Evolutionary conservation across 768 basidiomycete genomes (phyloP).

Genomic region (Mycena maculata): DNA sequence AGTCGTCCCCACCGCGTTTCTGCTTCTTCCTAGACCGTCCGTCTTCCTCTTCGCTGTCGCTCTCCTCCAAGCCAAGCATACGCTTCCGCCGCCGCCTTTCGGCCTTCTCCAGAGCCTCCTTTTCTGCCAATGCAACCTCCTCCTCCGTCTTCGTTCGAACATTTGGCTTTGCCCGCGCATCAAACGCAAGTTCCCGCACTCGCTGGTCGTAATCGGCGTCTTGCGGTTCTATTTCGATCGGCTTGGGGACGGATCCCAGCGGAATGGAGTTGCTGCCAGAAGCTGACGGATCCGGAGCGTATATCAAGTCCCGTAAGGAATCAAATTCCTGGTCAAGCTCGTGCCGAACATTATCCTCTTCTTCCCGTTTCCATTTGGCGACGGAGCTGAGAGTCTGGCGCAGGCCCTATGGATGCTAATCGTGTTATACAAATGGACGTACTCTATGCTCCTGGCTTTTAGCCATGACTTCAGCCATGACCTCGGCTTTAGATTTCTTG

Average conservation of each 20-base stretch:
- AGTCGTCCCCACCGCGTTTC: constrained; percentile 85
- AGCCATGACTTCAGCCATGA: constrained; percentile 97
- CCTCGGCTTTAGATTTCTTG: constrained; percentile 94
- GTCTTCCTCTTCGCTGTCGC: constrained; percentile 71
- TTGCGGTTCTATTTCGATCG: constrained; percentile 43
- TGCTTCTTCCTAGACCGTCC: constrained; percentile 47
- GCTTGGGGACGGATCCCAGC: constrained; percentile 41
- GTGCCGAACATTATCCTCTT: constrained; percentile 86
- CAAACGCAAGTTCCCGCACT: constrained; percentile 93
- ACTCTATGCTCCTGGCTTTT: constrained; percentile 98
- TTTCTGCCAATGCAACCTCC: constrained; percentile 89
- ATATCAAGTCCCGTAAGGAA: constrained; percentile 80
- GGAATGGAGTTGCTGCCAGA: constrained; percentile 52
- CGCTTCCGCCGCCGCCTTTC: constrained; percentile 82
- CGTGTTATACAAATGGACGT: too few species aligned
- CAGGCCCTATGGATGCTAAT: too few species aligned
- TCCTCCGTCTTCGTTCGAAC: constrained; percentile 97
- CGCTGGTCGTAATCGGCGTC: constrained; percentile 90
- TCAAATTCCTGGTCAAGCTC: constrained; percentile 92
- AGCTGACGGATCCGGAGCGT: constrained; percentile 61
- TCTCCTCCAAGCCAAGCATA: constrained; percentile 86
- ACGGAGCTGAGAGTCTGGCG: constrained; percentile 73
- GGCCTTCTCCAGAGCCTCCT: constrained; percentile 86
- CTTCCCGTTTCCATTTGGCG: constrained; percentile 90
- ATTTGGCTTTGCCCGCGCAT: constrained; percentile 92